These are phyloP conservation scores for Fomes fomentarius DNA, from an alignment of 1,284 basidiomycete species.

Conservation along the genomic window DNA sequence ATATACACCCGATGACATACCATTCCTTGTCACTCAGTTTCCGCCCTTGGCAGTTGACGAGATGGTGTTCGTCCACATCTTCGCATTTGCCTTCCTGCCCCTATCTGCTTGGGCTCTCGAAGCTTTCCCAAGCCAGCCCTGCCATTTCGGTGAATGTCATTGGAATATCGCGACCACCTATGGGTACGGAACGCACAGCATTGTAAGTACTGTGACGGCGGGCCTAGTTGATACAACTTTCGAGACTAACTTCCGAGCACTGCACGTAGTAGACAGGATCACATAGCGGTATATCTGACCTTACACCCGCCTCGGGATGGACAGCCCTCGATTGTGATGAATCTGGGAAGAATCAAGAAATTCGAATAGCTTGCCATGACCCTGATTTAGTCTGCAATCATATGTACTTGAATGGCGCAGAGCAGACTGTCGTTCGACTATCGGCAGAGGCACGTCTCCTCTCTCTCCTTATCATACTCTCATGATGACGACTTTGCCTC, in stretches of 20 bases:
- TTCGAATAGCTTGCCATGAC: constrained; percentile 49
- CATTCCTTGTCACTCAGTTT: no score
- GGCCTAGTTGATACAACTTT: no score
- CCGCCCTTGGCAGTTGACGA: no score
- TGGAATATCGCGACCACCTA: background rate
- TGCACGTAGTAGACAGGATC: constrained; percentile 41
- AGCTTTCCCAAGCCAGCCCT: background rate
- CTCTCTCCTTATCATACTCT: no score
- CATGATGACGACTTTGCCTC: background rate
- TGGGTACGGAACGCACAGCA: background rate
- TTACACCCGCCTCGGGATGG: constrained; percentile 57
- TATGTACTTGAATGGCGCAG: constrained; percentile 46
- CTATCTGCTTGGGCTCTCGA: no score
- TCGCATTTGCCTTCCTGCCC: no score
- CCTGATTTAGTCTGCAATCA: constrained; percentile 43
- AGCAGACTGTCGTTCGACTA: constrained; percentile 51
- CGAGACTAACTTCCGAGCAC: no score
- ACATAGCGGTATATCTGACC: constrained; percentile 47
- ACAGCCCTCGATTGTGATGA: constrained; percentile 47
- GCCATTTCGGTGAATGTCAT: background rate
- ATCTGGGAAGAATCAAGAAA: constrained; percentile 38
- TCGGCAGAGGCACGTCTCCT: constrained; percentile 29
- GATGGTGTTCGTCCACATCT: no score
- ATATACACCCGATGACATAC: no score
- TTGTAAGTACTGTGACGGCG: no score